phyloP scores from a whole-genome alignment of 169 alveolate genomes.

The Eimeria praecox region DNA sequence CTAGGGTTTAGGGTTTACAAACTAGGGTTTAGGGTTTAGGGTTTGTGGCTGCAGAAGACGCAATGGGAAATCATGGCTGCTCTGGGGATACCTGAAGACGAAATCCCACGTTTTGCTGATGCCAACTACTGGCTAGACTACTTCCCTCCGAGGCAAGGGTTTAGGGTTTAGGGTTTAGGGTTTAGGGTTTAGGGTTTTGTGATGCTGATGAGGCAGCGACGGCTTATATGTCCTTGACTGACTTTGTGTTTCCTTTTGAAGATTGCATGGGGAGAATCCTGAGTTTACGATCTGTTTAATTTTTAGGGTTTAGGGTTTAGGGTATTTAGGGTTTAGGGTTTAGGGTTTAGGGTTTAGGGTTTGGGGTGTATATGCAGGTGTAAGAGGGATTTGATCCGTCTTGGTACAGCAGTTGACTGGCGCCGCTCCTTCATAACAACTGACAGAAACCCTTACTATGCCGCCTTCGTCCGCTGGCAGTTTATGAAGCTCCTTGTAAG shows the following conservation, averaged over 20 bases:
- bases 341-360: slow-evolving; percentile 17
- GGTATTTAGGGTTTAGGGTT: slow-evolving; percentile 14
- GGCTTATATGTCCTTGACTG: too few relatives aligned
- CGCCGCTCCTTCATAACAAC: slow-evolving; percentile 99
- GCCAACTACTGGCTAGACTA: slow-evolving; percentile 98
- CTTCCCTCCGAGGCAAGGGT: slow-evolving; percentile 95
- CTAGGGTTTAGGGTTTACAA: slow-evolving; percentile 28
- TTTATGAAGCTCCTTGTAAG: slow-evolving; percentile 94
- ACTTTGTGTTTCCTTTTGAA: too few relatives aligned
- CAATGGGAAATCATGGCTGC: slow-evolving; percentile 95
- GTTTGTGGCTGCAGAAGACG: slow-evolving; percentile 84
- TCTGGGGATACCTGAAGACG: slow-evolving; percentile 96
- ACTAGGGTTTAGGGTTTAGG: not conserved
- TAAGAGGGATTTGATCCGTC: slow-evolving; percentile 31
- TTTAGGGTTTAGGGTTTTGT: not conserved
- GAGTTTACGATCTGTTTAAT: too few relatives aligned
- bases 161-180: slow-evolving; percentile 26
- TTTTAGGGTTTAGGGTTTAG: slow-evolving; percentile 4
- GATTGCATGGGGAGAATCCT: too few relatives aligned
- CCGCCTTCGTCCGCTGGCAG: slow-evolving; percentile 97
- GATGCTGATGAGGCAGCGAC: too few relatives aligned
- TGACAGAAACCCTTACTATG: slow-evolving; percentile 98
- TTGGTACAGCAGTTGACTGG: slow-evolving; percentile 95
- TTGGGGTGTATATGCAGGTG: slow-evolving; percentile 1
- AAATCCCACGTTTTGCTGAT: slow-evolving; percentile 96